Evolutionary conservation across 805 yeast species (phyloP).

Genomic region (Torulaspora franciscae): DNA sequence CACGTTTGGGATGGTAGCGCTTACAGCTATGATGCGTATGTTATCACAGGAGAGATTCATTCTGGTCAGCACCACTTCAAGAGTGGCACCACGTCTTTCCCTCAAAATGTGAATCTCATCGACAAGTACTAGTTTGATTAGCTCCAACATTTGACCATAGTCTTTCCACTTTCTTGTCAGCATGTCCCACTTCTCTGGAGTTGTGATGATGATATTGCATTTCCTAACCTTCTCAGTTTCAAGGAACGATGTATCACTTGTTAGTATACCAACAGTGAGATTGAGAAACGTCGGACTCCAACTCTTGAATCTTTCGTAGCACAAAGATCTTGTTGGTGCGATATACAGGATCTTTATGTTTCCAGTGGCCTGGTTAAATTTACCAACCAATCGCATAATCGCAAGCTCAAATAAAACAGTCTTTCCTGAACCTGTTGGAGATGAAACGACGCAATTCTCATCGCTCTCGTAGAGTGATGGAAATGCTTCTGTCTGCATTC

Average conservation of each 20-base stretch:
- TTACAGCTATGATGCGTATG: constrained; percentile 43
- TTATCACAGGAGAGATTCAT: constrained; percentile 39
- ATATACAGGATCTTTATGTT: constrained; percentile 41
- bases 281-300: constrained; percentile 45
- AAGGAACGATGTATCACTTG: constrained; percentile 48
- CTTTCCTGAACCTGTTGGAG: constrained; percentile 61
- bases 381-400: constrained; percentile 37
- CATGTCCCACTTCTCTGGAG: constrained; percentile 62
- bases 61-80: constrained; percentile 46
- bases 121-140: constrained; percentile 42
- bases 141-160: constrained; percentile 37
- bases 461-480: constrained; percentile 34
- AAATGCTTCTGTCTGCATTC: constrained; percentile 49
- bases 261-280: constrained; percentile 46
- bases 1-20: constrained; percentile 53
- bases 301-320: constrained; percentile 45
- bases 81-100: constrained; percentile 45
- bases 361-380: constrained; percentile 4
- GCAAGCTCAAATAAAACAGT: constrained; percentile 53
- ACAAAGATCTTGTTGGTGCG: constrained; percentile 58
- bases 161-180: constrained; percentile 50
- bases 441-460: constrained; percentile 44
- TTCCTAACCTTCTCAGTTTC: constrained; percentile 44
- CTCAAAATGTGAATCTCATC: constrained; percentile 48
- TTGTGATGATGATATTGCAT: constrained; percentile 51